Base-by-base conservation (phyloP, 1,284 basidiomycete species). In the Malassezia cuniculi region DNA sequence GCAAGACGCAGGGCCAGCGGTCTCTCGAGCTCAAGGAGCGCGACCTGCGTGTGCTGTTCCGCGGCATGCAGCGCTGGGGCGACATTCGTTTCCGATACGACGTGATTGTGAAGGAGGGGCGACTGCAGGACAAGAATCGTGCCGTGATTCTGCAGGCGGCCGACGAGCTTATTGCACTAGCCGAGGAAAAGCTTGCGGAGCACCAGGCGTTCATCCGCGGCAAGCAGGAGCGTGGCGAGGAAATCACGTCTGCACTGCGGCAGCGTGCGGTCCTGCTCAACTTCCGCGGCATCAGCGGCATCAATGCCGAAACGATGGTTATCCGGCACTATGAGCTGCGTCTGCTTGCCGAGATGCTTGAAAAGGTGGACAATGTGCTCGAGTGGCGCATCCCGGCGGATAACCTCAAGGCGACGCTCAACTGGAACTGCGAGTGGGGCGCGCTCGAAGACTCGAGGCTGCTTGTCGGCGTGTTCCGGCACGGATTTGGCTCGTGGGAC, bases 401-500 rank as follows among this genome's bases (percentile, higher is more conserved):
- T 39, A 84, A 82, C 64, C 81, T 94, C 51, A 81, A 90, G 45
- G 82, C 85, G 20, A 93, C 86, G 4, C 76, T 86, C 48, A 89
- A 89, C 61, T 97, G 90, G 89, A 85, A 83, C 30, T 85, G 85
- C 42, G 80, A 84, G 27, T 99, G 93, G 93, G 79, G 78, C n/a
- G 77, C 80, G 21, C 77, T 79, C 47, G 86, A 97, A 50, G 93
- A 99, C 68, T 80, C 87, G 2, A 84, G 85, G 76, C 75, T 99
- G 10, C 75, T 97, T 17, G 79, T 95, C 35, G 93, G 93, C 20
- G 85, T 93, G 14, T 95, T 77, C 74, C 68, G 81, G 33, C 82
- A 97, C 57, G 93, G 93, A 17, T 93, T 97, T 65, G 89, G 89
- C 14, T 85, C 82, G 54, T 99, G 93, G 93, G 93, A 97, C 65